Conservation (phyloP, 305 asterid species). For the Stenogyne calaminthoides region DNA sequence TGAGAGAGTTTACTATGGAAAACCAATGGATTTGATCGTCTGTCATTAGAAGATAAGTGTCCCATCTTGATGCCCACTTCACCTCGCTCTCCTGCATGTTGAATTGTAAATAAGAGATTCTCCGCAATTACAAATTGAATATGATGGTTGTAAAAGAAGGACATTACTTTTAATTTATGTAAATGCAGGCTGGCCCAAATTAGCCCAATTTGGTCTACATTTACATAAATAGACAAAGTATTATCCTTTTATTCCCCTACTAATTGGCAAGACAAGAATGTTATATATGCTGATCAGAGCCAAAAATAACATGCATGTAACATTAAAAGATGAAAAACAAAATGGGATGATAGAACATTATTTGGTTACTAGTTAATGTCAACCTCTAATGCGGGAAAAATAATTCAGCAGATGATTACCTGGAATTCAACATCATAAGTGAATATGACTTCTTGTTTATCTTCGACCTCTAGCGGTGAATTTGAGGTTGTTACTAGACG, state of each 20-base stretch:
- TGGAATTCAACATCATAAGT: constrained; percentile 60
- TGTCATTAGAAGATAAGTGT: constrained; percentile 61
- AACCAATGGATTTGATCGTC: constrained; percentile 79
- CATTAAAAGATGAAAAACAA: no score
- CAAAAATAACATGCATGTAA: no score
- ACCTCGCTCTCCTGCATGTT: constrained; percentile 58
- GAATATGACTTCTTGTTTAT: constrained; percentile 60
- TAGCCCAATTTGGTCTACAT: no score
- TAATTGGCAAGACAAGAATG: no score
- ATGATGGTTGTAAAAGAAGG: no score
- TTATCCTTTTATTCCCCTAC: no score
- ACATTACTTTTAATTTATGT: no score
- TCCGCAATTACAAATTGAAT: no score
- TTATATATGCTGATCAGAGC: no score
- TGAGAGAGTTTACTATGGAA: constrained; percentile 63
- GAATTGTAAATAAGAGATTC: neutral
- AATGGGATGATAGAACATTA: neutral
- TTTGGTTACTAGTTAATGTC: neutral
- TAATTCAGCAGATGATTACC: constrained; percentile 35
- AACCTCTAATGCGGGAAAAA: neutral
- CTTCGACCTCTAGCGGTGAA: constrained; percentile 65
- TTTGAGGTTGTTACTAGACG: constrained; percentile 51
- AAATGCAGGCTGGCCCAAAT: no score
- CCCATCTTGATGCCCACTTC: constrained; percentile 82
- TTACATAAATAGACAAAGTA: no score